Conservation (phyloP, 1,284 basidiomycete species). For the Ceraceosorus guamensis region DNA sequence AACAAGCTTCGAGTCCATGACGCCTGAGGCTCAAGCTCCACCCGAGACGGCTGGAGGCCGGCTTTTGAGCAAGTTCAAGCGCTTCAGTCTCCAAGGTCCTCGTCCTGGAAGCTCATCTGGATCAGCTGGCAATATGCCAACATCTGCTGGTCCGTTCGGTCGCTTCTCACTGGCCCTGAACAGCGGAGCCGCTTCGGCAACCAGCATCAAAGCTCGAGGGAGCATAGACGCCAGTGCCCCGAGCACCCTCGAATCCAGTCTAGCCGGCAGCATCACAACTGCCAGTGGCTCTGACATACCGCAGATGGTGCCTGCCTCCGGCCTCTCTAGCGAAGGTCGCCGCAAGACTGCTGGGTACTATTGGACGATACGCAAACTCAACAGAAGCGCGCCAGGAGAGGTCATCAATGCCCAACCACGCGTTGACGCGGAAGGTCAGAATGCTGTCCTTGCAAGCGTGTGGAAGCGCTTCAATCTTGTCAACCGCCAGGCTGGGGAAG, state of each 20-base stretch:
- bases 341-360: slow-evolving; percentile 33
- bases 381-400: slow-evolving; percentile 16
- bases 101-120: not conserved
- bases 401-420: too few relatives aligned
- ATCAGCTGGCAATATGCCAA: not conserved
- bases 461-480: slow-evolving; percentile 33
- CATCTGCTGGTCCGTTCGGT: not conserved
- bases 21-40: slow-evolving; percentile 23
- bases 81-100: slow-evolving; percentile 12
- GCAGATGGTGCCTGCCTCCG: slow-evolving; percentile 25
- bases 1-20: slow-evolving; percentile 38
- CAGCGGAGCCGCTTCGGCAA: not conserved
- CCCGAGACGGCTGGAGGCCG: slow-evolving; percentile 26
- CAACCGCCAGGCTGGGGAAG: slow-evolving; percentile 22
- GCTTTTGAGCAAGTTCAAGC: slow-evolving; percentile 31
- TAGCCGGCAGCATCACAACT: not conserved
- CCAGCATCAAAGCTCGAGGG: not conserved
- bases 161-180: not conserved
- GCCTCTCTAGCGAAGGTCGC: slow-evolving; percentile 16
- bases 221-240: not conserved
- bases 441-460: slow-evolving; percentile 29
- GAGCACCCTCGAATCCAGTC: not conserved
- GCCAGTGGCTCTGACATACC: slow-evolving; percentile 13
- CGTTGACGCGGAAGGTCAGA: slow-evolving; percentile 11
- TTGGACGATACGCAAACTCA: slow-evolving; percentile 40